These are phyloP conservation scores for Sophora flavescens DNA, from an alignment of 306 rosid species.

Conservation along the genomic window DNA sequence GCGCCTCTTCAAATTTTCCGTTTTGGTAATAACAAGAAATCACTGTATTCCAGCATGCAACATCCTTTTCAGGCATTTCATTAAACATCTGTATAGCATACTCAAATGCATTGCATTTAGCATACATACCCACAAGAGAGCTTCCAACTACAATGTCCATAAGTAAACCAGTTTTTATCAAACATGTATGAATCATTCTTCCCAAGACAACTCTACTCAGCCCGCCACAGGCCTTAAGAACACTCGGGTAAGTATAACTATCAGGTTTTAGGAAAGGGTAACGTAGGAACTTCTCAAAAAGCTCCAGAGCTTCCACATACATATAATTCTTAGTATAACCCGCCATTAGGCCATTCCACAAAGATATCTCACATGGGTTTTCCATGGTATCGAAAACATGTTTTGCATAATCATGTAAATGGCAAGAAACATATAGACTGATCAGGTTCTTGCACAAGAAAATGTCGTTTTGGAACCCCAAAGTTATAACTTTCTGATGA, in stretches of 20 bases:
- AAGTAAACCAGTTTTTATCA: conserved; percentile 66
- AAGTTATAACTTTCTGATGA: conserved; percentile 71
- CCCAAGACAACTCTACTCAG: conserved; percentile 58
- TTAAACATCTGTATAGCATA: conserved; percentile 64
- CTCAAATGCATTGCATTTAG: conserved; percentile 63
- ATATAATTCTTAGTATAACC: conserved; percentile 71
- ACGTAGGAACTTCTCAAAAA: conserved; percentile 52
- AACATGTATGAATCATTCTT: conserved; percentile 57
- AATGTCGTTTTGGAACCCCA: conserved; percentile 61
- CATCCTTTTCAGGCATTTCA: conserved; percentile 81
- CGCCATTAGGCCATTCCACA: conserved; percentile 79
- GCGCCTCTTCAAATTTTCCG: conserved; percentile 61
- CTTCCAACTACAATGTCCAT: conserved; percentile 72
- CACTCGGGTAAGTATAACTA: conserved; percentile 76
- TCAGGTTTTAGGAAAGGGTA: conserved; percentile 59
- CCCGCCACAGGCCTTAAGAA: conserved; percentile 80
- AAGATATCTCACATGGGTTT: conserved; percentile 61
- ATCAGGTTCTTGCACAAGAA: conserved; percentile 64
- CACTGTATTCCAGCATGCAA: conserved; percentile 82
- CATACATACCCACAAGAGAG: conserved; percentile 72
- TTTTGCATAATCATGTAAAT: conserved; percentile 45
- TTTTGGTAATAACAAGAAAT: conserved; percentile 79
- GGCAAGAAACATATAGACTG: conserved; percentile 48
- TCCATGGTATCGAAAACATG: conserved; percentile 58
- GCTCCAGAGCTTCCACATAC: conserved; percentile 73